Percentiles rank a stretch among this genome's conserved stretches.
These are phyloP conservation scores for Hypsizygus ulmarius DNA, from an alignment of 1,284 basidiomycete species.

Conservation along the genomic window DNA sequence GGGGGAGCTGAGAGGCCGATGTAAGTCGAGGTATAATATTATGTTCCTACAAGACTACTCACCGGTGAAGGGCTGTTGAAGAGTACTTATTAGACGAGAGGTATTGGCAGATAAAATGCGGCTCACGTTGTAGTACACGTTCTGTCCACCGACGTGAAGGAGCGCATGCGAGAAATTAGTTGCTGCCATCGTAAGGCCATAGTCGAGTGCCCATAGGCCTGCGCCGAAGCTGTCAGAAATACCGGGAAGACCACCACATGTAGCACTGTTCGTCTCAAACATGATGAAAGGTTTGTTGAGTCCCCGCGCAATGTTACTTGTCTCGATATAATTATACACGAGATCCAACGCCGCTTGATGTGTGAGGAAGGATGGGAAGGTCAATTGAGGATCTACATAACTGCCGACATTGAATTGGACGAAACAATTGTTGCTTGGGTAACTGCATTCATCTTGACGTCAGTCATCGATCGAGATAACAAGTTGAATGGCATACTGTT, in stretches of 20 bases:
- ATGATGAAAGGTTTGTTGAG: constrained; percentile 57
- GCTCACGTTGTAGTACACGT: constrained; percentile 63
- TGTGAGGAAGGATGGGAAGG: constrained; percentile 54
- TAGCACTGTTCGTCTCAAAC: constrained; percentile 79
- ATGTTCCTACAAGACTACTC: constrained; percentile 13
- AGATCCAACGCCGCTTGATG: constrained; percentile 48
- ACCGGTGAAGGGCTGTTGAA: constrained; percentile 49
- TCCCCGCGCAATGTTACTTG: constrained; percentile 40
- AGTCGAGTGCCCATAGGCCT: constrained; percentile 68
- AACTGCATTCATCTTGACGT: constrained; percentile 27
- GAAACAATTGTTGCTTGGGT: constrained; percentile 59
- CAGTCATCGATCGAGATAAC: neutral
- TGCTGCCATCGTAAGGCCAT: constrained; percentile 56
- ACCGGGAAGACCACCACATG: constrained; percentile 75
- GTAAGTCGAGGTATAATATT: neutral
- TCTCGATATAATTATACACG: constrained; percentile 46
- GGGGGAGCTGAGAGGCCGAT: constrained; percentile 42
- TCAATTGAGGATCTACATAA: constrained; percentile 43
- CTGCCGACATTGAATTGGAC: constrained; percentile 40
- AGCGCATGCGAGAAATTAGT: constrained; percentile 55
- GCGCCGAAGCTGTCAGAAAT: constrained; percentile 69
- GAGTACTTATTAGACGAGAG: neutral
- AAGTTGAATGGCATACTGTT: constrained; percentile 23
- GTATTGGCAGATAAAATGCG: neutral
- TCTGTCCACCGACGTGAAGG: constrained; percentile 62